Evolutionary conservation across 2,329 filamentous ascomycete species (phyloP), one percentile per base, ranked within the genome.

Genomic region (Fonsecaea erecta): DNA sequence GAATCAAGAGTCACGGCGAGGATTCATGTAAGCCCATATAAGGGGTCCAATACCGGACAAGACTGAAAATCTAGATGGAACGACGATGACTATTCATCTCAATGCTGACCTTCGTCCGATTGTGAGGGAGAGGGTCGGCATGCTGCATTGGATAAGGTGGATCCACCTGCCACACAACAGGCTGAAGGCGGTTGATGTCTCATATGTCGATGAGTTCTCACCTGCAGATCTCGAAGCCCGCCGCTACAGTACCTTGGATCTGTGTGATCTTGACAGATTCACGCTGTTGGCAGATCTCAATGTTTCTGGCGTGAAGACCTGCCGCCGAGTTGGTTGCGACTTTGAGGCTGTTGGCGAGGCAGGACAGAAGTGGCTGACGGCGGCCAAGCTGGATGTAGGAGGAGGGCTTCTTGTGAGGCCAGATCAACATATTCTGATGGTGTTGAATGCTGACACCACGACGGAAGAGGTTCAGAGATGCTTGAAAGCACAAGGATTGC

Each of bases 41-140:
- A 54, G 16, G 5, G n/a, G n/a, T n/a, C 26, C 24, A 9, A 7
- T 28, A 26, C 21, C 34, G 16, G 14, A 11, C 37, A 30, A 52
- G 28, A 65, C 57, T 67, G 57, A 67, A 34, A 16, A 28, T 16
- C 6, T 7, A 79, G 77, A 78, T 40, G 78, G 80, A 61, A 80
- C 78, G 0, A 81, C 81, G 79, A 81, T 81, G 79, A 81, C 79
- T 0, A 81, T 81, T 14, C 79, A 81, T 48, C 77, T 81, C 66
- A 79, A 79, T 46, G 77, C 78, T 0, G 72, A 82, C 52, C 71
- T 81, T 1, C 73, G 77, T 0, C 74, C 77, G 0, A 71, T 81
- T 0, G 70, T 81, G 0, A 71, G 73, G 2, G 73, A 77, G 0
- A 71, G 75, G 24, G 76, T 79, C 0, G 79, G 80, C 4, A 81